Conservation (phyloP, 805 yeast species). For the Barnettozyma sp. region DNA sequence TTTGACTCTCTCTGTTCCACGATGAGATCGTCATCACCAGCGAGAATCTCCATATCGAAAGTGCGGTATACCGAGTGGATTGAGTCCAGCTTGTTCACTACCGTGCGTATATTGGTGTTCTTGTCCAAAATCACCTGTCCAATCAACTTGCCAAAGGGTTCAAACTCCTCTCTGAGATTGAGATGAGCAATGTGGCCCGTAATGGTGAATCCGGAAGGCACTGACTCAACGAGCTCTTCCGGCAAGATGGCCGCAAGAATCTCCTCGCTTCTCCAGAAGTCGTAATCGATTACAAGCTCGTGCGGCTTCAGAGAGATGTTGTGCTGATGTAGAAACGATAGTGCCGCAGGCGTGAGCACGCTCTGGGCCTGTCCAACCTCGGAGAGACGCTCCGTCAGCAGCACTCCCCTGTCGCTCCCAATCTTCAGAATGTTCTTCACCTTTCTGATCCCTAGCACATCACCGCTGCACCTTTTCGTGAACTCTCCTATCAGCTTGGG, state of each 20-base stretch:
- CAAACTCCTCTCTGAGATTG: constrained; percentile 75
- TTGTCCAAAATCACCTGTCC: constrained; percentile 91
- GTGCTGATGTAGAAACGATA: constrained; percentile 39
- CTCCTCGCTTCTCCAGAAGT: constrained; percentile 87
- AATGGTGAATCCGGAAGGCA: constrained; percentile 85
- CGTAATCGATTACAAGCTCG: constrained; percentile 53
- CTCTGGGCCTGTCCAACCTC: constrained; percentile 31
- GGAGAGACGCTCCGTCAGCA: constrained; percentile 48
- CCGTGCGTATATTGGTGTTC: constrained; percentile 64
- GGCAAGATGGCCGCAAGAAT: constrained; percentile 76
- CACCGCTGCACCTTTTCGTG: constrained; percentile 49
- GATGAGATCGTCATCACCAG: constrained; percentile 68
- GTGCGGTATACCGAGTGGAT: constrained; percentile 88
- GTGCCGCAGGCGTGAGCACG: constrained; percentile 37
- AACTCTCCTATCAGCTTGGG: constrained; percentile 45
- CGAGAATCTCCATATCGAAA: constrained; percentile 87
- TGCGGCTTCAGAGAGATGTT: constrained; percentile 46
- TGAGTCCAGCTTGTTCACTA: constrained; percentile 83
- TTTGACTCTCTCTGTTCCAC: constrained; percentile 87
- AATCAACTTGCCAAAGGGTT: constrained; percentile 72
- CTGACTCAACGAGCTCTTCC: constrained; percentile 53
- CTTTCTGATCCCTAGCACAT: constrained; percentile 63
- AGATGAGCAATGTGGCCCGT: constrained; percentile 96
- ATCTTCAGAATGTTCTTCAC: constrained; percentile 59
- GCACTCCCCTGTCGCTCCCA: constrained; percentile 36